Percentiles rank a stretch among this genome's conserved stretches.
These are phyloP conservation scores for Calonectria pseudoreteaudii DNA, from an alignment of 2,329 filamentous ascomycete species.

Conservation along the genomic window DNA sequence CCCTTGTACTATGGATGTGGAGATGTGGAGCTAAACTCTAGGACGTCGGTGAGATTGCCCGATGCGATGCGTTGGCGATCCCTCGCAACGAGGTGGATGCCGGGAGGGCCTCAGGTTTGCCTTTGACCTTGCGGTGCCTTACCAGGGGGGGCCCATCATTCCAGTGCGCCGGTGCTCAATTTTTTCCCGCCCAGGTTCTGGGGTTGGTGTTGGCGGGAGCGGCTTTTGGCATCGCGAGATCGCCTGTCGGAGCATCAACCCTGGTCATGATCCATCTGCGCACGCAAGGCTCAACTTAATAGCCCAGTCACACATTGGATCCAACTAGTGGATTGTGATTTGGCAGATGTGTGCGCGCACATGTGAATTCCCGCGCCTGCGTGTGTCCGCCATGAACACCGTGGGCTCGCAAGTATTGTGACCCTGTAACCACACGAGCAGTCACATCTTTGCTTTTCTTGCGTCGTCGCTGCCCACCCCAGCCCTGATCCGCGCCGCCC, in stretches of 20 bases:
- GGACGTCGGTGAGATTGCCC: slow-evolving; percentile 40
- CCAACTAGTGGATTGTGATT: background rate
- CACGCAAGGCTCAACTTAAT: slow-evolving; percentile 11
- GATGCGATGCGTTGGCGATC: slow-evolving; percentile 36
- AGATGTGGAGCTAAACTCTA: slow-evolving; percentile 38
- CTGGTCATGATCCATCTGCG: slow-evolving; percentile 28
- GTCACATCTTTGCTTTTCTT: slow-evolving; percentile 42
- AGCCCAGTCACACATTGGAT: background rate
- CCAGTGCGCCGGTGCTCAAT: slow-evolving; percentile 37
- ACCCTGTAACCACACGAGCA: slow-evolving; percentile 32
- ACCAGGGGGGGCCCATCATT: slow-evolving; percentile 34
- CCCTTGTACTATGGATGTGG: slow-evolving; percentile 18
- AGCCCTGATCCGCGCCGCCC: background rate
- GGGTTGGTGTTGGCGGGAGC: slow-evolving; percentile 32
- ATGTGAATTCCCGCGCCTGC: slow-evolving; percentile 27
- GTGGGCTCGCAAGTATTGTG: slow-evolving; percentile 29
- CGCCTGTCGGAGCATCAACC: slow-evolving; percentile 27
- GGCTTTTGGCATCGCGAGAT: slow-evolving; percentile 22
- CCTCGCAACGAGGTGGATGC: slow-evolving; percentile 28
- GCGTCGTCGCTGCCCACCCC: slow-evolving; percentile 16
- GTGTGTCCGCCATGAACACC: slow-evolving; percentile 21
- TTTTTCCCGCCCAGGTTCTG: slow-evolving; percentile 28
- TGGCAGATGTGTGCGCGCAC: slow-evolving; percentile 1
- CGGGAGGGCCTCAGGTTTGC: slow-evolving; percentile 28
- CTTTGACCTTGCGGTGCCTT: background rate